Evolutionary conservation across 164 flowering plant species (phyloP).

Genomic region (Dillenia turbinata): DNA sequence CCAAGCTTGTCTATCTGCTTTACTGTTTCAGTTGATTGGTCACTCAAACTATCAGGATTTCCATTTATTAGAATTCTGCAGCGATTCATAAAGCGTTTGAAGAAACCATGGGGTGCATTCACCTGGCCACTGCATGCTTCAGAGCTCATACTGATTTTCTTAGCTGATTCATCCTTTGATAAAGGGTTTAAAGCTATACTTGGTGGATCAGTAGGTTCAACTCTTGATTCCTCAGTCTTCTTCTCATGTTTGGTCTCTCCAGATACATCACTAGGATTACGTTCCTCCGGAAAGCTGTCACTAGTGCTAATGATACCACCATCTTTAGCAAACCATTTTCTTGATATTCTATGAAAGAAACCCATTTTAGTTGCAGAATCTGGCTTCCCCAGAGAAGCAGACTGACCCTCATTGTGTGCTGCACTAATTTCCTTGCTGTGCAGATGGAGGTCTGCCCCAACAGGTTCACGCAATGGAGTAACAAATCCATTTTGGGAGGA

Average conservation of each 20-base stretch:
- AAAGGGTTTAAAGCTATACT: constrained; percentile 16
- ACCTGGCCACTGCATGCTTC: constrained; percentile 17
- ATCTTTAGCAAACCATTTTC: constrained; percentile 32
- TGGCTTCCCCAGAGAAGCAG: constrained; percentile 12
- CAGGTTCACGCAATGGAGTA: constrained; percentile 6
- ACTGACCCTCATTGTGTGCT: not conserved
- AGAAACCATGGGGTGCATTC: constrained; percentile 15
- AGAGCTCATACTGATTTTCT: constrained; percentile 4
- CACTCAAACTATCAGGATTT: constrained; percentile 15
- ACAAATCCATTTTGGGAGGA: constrained; percentile 5
- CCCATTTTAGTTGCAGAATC: constrained; percentile 29
- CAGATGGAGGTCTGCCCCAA: constrained; percentile 12
- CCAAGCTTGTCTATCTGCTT: constrained; percentile 12
- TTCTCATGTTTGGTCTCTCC: constrained; percentile 12
- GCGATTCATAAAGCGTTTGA: constrained; percentile 28
- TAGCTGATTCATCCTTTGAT: constrained; percentile 10
- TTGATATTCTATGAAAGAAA: constrained; percentile 32
- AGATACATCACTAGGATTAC: constrained; percentile 4
- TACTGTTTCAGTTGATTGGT: constrained; percentile 8
- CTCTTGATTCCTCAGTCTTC: constrained; percentile 8
- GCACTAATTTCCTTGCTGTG: constrained; percentile 8
- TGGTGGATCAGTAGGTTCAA: constrained; percentile 8
- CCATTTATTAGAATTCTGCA: constrained; percentile 23
- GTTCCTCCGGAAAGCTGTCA: not conserved
- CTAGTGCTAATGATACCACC: constrained; percentile 7